Percentiles rank a stretch among this genome's conserved stretches.
phyloP scores from a whole-genome alignment of 208 protist species.

The Tritrichomonas musculus region DNA sequence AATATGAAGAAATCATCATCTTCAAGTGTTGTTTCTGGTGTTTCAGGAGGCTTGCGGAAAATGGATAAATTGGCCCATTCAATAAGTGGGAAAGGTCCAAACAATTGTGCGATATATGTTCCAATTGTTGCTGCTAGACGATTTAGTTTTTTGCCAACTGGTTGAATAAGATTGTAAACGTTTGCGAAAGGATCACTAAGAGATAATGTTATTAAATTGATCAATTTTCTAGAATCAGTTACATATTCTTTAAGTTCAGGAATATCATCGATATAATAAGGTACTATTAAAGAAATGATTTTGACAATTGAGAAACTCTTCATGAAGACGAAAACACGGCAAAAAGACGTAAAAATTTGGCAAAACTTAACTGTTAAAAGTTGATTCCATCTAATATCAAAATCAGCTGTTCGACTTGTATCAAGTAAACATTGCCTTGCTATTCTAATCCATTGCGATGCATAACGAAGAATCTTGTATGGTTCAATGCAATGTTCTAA shows the following conservation, averaged over 20 bases:
- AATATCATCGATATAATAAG: neutral
- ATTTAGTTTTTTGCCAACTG: neutral
- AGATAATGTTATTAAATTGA: neutral
- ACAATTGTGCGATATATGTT: neutral
- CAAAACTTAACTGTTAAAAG: neutral
- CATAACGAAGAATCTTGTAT: neutral
- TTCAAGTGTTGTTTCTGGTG: neutral
- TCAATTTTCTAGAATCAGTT: neutral
- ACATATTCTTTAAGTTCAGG: neutral
- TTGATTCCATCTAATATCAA: neutral
- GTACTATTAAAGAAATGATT: neutral
- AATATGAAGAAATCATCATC: neutral
- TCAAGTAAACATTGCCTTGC: neutral
- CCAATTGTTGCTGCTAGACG: neutral
- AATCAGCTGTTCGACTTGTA: neutral
- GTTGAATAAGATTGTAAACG: neutral
- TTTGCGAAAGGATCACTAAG: neutral
- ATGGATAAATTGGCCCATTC: neutral
- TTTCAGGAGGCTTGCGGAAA: neutral
- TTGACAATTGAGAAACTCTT: neutral
- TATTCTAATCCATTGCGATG: neutral
- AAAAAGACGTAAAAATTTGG: neutral
- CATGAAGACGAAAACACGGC: neutral
- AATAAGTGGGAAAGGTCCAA: neutral
- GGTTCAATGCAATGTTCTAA: neutral